phyloP scores from a whole-genome alignment of 495 filamentous ascomycete genomes.

The Xylaria longipes region DNA sequence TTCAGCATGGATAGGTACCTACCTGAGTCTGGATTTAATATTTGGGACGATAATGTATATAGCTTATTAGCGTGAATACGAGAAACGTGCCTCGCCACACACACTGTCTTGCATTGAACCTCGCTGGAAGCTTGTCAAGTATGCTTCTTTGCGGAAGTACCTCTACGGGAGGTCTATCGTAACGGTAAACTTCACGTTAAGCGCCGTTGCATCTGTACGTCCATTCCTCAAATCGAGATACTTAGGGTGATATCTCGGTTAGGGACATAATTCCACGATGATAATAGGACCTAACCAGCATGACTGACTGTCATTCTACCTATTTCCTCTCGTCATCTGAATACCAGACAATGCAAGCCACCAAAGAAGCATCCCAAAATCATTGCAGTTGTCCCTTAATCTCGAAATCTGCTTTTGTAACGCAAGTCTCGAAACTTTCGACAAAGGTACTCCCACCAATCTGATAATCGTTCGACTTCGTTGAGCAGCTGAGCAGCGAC shows the following conservation, averaged over 20 bases:
- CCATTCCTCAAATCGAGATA: not conserved
- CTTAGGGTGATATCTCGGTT: not conserved
- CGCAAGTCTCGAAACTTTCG: not conserved
- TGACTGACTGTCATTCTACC: not conserved
- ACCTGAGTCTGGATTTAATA: not conserved
- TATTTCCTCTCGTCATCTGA: not conserved
- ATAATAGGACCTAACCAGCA: not conserved
- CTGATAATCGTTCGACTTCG: not conserved
- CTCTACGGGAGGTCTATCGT: not conserved
- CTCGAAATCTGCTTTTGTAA: not conserved
- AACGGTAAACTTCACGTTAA: not conserved
- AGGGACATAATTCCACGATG: not conserved
- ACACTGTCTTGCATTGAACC: not conserved
- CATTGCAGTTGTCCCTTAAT: constrained; percentile 13
- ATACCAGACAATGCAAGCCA: not conserved
- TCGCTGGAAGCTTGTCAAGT: not conserved
- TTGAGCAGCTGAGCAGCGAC: constrained; percentile 1
- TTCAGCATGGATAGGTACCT: not conserved
- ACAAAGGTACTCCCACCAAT: not conserved
- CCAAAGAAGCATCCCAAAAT: not conserved
- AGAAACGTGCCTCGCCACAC: not conserved
- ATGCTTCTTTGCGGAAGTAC: not conserved
- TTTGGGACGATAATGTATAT: constrained; percentile 1
- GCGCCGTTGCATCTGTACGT: not conserved
- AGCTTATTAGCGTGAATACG: not conserved